Evolutionary conservation across 1,284 basidiomycete genomes (phyloP), one percentile per base, ranked within the genome.

Genomic region (Malassezia caprae): DNA sequence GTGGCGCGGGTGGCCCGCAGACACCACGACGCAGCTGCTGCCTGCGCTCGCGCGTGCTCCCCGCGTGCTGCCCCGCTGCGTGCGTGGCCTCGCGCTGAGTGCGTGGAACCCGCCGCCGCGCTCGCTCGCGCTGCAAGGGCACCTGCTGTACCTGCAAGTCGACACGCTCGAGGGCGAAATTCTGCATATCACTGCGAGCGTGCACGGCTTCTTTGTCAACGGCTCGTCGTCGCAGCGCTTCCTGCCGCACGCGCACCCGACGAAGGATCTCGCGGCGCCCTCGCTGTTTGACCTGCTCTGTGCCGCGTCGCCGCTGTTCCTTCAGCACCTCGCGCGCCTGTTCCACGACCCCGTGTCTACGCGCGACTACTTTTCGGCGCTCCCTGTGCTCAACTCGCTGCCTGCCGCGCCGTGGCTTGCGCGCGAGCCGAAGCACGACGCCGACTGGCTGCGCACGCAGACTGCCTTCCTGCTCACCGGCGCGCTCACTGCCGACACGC

Each of bases 91-190:
- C 56, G 75, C 77, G 56, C 68, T 82, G 47, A 79, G 79, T 24
- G 77, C 77, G n/a, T 82, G 81, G 79, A 81, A 80, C 68, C 80
- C 80, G 23, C 80, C 80, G 26, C 79, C 80, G 7, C 78, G 80
- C 23, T 78, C 80, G 60, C 73, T 77, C 32, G 78, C 78, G 39
- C 76, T 80, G 37, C 72, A 76, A 47, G 80, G 80, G 32, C 80
- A 82, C 66, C 76, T 80, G 56, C 76, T 81, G 53, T 82, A 82
- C 67, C 74, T 82, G 47, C 77, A 77, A 42, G 71, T 80, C 44
- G 76, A 76, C 34, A 78, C 79, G 2, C 76, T 81, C 43, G 81
- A 82, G 68, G 80, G 80, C 59, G 81, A 81, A 54, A 74, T 76
- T 12, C 72, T 76, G 65, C 79, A 79, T 53, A 67, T 82, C 59